Evolutionary conservation across 2,329 filamentous ascomycete genomes (phyloP).

Genomic region (Penicillium psychrosexuale): DNA sequence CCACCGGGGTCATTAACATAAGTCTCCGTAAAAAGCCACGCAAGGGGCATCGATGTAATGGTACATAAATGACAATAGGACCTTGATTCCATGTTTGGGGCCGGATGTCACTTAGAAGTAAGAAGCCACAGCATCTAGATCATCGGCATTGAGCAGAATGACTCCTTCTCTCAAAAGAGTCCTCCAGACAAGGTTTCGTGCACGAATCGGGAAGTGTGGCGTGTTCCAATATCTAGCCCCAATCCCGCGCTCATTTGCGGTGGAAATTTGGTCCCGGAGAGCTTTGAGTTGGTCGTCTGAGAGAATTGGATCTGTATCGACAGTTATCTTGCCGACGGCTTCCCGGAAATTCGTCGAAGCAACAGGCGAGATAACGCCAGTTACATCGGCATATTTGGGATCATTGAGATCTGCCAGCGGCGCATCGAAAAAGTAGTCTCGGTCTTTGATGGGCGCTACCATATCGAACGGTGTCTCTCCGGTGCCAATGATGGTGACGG

Average conservation of each 20-base stretch:
- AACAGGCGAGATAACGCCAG: slow-evolving; percentile 50
- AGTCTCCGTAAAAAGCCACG: background rate
- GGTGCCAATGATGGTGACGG: slow-evolving; percentile 62
- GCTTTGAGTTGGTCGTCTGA: slow-evolving; percentile 46
- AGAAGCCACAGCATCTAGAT: slow-evolving; percentile 52
- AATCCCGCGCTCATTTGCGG: slow-evolving; percentile 58
- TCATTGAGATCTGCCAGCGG: slow-evolving; percentile 48
- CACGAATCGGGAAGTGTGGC: slow-evolving; percentile 58
- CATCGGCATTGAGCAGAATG: slow-evolving; percentile 63
- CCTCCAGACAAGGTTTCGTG: slow-evolving; percentile 58
- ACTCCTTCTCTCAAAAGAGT: slow-evolving; percentile 56
- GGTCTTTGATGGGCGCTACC: slow-evolving; percentile 45
- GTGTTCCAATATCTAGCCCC: slow-evolving; percentile 61
- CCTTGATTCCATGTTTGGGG: background rate
- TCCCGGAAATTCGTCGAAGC: slow-evolving; percentile 52
- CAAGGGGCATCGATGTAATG: background rate
- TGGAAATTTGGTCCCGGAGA: slow-evolving; percentile 52
- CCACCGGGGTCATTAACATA: background rate
- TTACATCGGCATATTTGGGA: slow-evolving; percentile 45
- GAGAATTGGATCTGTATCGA: slow-evolving; percentile 35
- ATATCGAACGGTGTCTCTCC: slow-evolving; percentile 53
- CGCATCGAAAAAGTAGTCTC: slow-evolving; percentile 62
- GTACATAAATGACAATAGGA: background rate
- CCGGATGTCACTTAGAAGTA: slow-evolving; percentile 22
- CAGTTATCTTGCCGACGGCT: slow-evolving; percentile 40